These are phyloP conservation scores for Austropuccinia psidii DNA, from an alignment of 1,284 basidiomycete genomes.

Conservation along the genomic window DNA sequence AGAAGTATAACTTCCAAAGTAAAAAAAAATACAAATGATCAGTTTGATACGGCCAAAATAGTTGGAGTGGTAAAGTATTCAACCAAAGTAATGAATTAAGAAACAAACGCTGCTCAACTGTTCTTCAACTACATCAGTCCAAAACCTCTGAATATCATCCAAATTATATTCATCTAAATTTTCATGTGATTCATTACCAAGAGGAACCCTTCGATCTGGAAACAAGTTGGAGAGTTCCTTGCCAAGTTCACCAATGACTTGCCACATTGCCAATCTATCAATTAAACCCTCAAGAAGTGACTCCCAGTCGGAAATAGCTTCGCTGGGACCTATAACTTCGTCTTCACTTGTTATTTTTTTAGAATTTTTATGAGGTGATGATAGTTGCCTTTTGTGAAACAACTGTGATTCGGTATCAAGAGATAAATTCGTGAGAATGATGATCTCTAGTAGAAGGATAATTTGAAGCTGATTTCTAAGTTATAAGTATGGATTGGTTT, in stretches of 20 bases:
- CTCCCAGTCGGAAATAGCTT: slow-evolving; percentile 12
- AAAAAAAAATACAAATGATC: not conserved
- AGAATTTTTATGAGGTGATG: slow-evolving; percentile 3
- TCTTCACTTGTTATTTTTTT: not conserved
- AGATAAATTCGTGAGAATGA: slow-evolving; percentile 6
- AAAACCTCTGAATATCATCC: slow-evolving; percentile 23
- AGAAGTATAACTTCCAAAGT: slow-evolving; percentile 3
- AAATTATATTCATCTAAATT: slow-evolving; percentile 7
- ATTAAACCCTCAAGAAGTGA: slow-evolving; percentile 20
- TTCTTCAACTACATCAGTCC: slow-evolving; percentile 33
- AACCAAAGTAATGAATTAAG: not conserved
- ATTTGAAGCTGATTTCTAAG: slow-evolving; percentile 27
- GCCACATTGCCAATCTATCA: slow-evolving; percentile 34
- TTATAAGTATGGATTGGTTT: no score
- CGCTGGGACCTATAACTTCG: not conserved
- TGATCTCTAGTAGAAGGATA: slow-evolving; percentile 20
- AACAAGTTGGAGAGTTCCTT: not conserved
- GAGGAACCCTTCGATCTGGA: not conserved
- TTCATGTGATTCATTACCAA: no score
- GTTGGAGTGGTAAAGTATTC: not conserved
- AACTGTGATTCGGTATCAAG: not conserved
- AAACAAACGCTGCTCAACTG: not conserved
- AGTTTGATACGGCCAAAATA: not conserved
- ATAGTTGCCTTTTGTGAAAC: slow-evolving; percentile 12
- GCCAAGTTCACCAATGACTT: slow-evolving; percentile 12